Percentiles rank a stretch among this genome's conserved stretches.
Conservation (phyloP, 805 yeast genomes). For the Yamadazyma insecticola region DNA sequence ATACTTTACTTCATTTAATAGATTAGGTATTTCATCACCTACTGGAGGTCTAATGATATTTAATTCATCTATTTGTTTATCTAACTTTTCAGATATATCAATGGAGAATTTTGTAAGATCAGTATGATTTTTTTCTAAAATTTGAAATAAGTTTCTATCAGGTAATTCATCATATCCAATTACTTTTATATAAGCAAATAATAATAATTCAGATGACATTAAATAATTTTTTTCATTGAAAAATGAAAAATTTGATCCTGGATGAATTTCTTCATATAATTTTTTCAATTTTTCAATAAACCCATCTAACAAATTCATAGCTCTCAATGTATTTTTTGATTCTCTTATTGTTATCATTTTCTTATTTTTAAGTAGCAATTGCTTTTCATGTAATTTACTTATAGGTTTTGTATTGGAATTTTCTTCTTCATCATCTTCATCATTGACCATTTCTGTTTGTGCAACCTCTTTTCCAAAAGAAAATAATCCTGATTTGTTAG, state of each 20-base stretch:
- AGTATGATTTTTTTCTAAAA: conserved; percentile 4
- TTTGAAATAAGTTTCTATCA: conserved; percentile 7
- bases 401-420: conserved; percentile 17
- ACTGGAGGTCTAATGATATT: conserved; percentile 18
- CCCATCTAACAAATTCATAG: conserved; percentile 13
- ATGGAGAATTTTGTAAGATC: conserved; percentile 1
- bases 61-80: neutral
- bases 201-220: conserved; percentile 6
- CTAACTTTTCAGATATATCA: conserved; percentile 1
- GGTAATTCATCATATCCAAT: conserved; percentile 6
- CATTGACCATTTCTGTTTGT: conserved; percentile 28
- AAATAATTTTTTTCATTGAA: neutral
- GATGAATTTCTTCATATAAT: neutral
- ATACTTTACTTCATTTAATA: conserved; percentile 29
- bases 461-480: conserved; percentile 17
- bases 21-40: conserved; percentile 28
- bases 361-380: conserved; percentile 29
- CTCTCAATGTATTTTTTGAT: conserved; percentile 26
- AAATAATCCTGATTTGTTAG: conserved; percentile 25
- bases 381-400: conserved; percentile 36
- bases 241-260: too few relatives aligned
- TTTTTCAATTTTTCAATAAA: conserved; percentile 7
- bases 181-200: conserved; percentile 7
- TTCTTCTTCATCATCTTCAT: conserved; percentile 14
- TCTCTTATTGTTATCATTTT: conserved; percentile 26